Evolutionary conservation across 257 asterid species (phyloP).

Genomic region (Lavandula angustifolia): DNA sequence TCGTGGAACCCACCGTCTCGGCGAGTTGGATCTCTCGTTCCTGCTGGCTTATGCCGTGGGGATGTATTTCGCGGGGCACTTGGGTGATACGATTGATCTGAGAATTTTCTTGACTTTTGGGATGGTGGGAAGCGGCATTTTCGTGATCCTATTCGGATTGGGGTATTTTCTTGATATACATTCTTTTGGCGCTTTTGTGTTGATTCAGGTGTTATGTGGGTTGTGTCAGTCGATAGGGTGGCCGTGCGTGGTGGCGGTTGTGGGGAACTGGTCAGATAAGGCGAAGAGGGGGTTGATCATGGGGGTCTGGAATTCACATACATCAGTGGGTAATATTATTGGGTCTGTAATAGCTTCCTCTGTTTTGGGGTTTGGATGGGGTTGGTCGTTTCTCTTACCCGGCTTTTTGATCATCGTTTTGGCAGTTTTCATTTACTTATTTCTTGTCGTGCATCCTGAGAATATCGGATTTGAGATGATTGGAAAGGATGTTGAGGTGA

Average conservation of each 20-base stretch:
- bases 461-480: conserved; percentile 56
- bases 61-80: conserved; percentile 85
- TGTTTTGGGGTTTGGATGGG: conserved; percentile 85
- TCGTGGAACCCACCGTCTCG: conserved; percentile 85
- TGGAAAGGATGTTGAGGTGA: conserved; percentile 56
- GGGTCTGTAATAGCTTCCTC: conserved; percentile 93
- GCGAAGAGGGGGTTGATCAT: conserved; percentile 82
- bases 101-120: conserved; percentile 74
- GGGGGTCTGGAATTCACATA: conserved; percentile 92
- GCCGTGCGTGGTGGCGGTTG: conserved; percentile 95
- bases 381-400: conserved; percentile 91
- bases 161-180: conserved; percentile 83
- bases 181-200: conserved; percentile 51
- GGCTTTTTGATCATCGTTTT: conserved; percentile 56
- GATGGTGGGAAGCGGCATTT: conserved; percentile 85
- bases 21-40: conserved; percentile 92
- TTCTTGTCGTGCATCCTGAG: conserved; percentile 76
- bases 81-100: conserved; percentile 74
- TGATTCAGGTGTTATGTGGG: conserved; percentile 79
- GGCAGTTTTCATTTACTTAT: conserved; percentile 53
- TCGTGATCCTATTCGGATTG: conserved; percentile 65
- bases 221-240: conserved; percentile 90
- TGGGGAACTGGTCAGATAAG: conserved; percentile 93
- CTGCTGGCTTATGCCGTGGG: conserved; percentile 73
- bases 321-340: conserved; percentile 79